phyloP scores from a whole-genome alignment of 768 basidiomycete genomes.

The Pleurotus tuoliensis region DNA sequence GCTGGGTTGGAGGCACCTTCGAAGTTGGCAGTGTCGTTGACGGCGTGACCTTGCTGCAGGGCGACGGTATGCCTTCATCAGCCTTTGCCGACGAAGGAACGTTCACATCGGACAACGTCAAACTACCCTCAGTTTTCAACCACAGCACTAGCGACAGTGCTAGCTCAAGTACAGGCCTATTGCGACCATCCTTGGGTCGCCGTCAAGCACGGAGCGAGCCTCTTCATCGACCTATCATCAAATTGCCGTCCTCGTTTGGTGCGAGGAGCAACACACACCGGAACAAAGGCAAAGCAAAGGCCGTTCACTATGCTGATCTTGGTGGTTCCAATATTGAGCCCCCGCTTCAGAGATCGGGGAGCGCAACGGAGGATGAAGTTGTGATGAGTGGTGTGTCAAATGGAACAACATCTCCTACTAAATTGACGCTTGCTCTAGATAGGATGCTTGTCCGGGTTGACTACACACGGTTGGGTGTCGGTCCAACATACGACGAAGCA shows the following conservation, averaged over 20 bases:
- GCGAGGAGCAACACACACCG: neutral
- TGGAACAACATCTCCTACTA: slow-evolving; percentile 6
- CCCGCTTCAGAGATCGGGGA: slow-evolving; percentile 52
- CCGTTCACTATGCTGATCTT: slow-evolving; percentile 36
- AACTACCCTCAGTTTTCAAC: neutral
- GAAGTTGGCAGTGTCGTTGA: slow-evolving; percentile 68
- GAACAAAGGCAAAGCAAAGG: slow-evolving; percentile 27
- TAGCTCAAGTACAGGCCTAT: slow-evolving; percentile 14
- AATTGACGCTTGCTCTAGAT: slow-evolving; percentile 45
- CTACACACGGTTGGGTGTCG: slow-evolving; percentile 55
- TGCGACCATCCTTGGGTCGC: slow-evolving; percentile 9
- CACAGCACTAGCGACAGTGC: slow-evolving; percentile 5
- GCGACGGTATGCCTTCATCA: neutral
- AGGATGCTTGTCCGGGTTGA: slow-evolving; percentile 84
- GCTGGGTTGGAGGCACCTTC: slow-evolving; percentile 74
- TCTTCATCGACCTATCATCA: slow-evolving; percentile 16
- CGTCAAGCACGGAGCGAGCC: slow-evolving; percentile 13
- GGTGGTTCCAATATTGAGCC: slow-evolving; percentile 5
- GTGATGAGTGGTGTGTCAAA: slow-evolving; percentile 64
- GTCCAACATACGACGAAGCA: slow-evolving; percentile 58
- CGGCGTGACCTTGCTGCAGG: slow-evolving; percentile 57
- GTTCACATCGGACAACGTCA: slow-evolving; percentile 8
- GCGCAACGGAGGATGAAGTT: slow-evolving; percentile 43
- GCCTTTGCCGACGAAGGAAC: slow-evolving; percentile 16
- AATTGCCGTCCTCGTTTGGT: slow-evolving; percentile 13